These are phyloP conservation scores for Lanmaoa rubissima DNA, from an alignment of 768 basidiomycete genomes.

Conservation along the genomic window DNA sequence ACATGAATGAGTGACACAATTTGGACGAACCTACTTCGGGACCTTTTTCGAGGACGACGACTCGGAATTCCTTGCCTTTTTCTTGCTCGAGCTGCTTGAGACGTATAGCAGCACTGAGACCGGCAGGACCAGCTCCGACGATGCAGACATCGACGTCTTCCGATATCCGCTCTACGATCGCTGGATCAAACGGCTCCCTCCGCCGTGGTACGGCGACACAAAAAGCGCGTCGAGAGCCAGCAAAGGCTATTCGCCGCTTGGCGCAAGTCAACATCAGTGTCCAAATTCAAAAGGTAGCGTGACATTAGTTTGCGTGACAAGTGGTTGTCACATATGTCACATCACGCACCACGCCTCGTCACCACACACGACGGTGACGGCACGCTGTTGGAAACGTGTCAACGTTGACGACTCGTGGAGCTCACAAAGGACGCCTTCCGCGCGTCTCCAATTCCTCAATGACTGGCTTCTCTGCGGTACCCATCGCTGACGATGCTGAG, in stretches of 20 bases:
- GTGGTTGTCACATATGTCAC: not conserved
- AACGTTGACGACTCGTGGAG: not conserved
- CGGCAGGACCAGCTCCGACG: constrained; percentile 94
- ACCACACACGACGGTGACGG: not conserved
- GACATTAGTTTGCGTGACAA: not conserved
- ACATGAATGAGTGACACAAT: not conserved
- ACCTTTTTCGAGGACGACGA: constrained; percentile 95
- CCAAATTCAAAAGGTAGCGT: too few species aligned
- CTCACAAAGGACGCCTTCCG: not conserved
- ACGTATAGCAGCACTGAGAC: constrained; percentile 92
- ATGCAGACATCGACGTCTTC: constrained; percentile 98
- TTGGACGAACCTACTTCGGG: constrained; percentile 75
- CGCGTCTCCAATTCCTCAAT: constrained; percentile 25
- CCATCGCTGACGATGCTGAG: constrained; percentile 44
- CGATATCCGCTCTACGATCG: constrained; percentile 71
- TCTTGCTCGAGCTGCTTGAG: constrained; percentile 71
- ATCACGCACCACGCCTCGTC: not conserved
- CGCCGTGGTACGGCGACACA: constrained; percentile 12
- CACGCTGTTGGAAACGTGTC: not conserved
- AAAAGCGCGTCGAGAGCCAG: constrained; percentile 14
- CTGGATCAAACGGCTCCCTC: constrained; percentile 49
- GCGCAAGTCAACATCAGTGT: not conserved
- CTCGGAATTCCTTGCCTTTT: constrained; percentile 71
- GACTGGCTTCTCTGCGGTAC: constrained; percentile 52
- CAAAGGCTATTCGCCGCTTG: not conserved